Evolutionary conservation across 768 basidiomycete species (phyloP), one percentile per base, ranked within the genome.

Genomic region (Pholiota microspora): DNA sequence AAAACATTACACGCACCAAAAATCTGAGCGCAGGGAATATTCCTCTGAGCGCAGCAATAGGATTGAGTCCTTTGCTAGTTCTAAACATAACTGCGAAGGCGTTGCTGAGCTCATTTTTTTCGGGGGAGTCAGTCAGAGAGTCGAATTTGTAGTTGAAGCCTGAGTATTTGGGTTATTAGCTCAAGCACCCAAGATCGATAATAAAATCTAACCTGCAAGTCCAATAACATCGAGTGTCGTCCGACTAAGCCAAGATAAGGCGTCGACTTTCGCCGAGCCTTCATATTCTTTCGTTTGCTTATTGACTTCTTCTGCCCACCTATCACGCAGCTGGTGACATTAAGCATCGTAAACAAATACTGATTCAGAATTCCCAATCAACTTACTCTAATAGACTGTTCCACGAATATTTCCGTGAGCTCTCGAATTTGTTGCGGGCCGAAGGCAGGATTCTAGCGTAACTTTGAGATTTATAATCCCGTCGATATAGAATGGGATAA

Each of bases 161-260:
- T 68, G 31, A 1, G 15, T 31, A n/a, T n/a, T n/a, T n/a, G n/a
- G n/a, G n/a, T n/a, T n/a, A n/a, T n/a, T n/a, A n/a, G n/a, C n/a
- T 31, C 6, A 31, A 31, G 29, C 7, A 31, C 6, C 12, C 29
- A 31, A 6, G 29, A 31, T 31, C 6, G 29, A 31, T 6, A 6
- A 12, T 31, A 12, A 31, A 31, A 12, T 31, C 29, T 6, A 29
- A 60, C 86, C 84, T 72, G 74, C 84, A 40, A 86, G 73, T 7
- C 89, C 89, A 49, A 94, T 89, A 53, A 88, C 79, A 59, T 92
- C 91, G 4, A 92, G 74, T 3, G 89, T 88, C 28, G 79, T 77
- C 32, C 80, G 79, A 36, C 80, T 83, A 1, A 91, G 72, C 83
- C 84, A 90, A 1, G 75, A 70, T 32, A 86, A 69, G 2, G 82